These are phyloP conservation scores for Penicillium janthinellum DNA, from an alignment of 2,329 filamentous ascomycete species.

Conservation along the genomic window DNA sequence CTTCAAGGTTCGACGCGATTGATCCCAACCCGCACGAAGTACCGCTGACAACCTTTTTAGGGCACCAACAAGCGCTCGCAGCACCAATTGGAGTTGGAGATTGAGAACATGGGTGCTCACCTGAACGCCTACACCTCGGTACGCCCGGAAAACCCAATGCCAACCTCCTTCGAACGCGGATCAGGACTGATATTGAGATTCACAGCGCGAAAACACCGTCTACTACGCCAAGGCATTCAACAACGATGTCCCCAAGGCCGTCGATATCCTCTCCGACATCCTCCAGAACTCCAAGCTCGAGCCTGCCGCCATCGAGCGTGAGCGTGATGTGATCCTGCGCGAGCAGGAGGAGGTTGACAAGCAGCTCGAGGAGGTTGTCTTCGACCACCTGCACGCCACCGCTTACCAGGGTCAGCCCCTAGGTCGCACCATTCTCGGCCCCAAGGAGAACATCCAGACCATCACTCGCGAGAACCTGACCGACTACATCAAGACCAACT, in stretches of 20 bases:
- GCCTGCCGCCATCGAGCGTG: slow-evolving; percentile 86
- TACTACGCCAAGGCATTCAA: slow-evolving; percentile 99
- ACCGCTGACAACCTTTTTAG: slow-evolving; percentile 41
- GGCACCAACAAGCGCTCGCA: slow-evolving; percentile 93
- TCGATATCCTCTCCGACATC: slow-evolving; percentile 98
- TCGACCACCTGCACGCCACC: slow-evolving; percentile 97
- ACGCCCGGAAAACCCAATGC: slow-evolving; percentile 45
- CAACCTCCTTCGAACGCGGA: slow-evolving; percentile 16
- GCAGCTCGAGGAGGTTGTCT: slow-evolving; percentile 98
- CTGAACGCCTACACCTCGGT: slow-evolving; percentile 99
- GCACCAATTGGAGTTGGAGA: slow-evolving; percentile 97
- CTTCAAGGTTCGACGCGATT: slow-evolving; percentile 75
- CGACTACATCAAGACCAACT: slow-evolving; percentile 99
- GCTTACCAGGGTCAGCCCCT: slow-evolving; percentile 96
- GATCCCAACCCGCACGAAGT: neutral
- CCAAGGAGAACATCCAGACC: slow-evolving; percentile 96
- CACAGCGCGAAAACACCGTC: slow-evolving; percentile 94
- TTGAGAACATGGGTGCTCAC: slow-evolving; percentile 99
- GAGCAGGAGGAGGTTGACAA: slow-evolving; percentile 99
- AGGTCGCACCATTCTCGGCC: slow-evolving; percentile 95
- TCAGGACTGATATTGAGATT: slow-evolving; percentile 28
- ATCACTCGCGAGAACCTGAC: slow-evolving; percentile 88
- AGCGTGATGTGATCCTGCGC: slow-evolving; percentile 97
- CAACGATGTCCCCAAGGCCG: slow-evolving; percentile 90
- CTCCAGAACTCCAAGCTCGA: slow-evolving; percentile 99